Percentiles rank a stretch among this genome's conserved stretches.
Evolutionary conservation across 1,284 basidiomycete species (phyloP).

Genomic region (Polyporus tsugae): DNA sequence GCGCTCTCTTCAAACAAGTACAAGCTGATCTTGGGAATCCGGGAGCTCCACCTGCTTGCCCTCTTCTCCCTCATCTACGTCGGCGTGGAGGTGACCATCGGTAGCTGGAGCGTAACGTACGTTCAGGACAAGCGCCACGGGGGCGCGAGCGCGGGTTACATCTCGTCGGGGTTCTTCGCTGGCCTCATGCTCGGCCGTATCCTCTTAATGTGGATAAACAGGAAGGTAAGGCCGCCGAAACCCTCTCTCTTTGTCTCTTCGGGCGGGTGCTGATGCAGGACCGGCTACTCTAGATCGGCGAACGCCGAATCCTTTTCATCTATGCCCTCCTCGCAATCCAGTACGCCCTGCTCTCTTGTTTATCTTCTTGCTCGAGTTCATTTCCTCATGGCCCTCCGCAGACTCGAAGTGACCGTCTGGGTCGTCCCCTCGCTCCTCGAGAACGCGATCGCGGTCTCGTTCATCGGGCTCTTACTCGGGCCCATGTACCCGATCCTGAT

Average conservation of each 20-base stretch:
- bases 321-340: conserved; percentile 60
- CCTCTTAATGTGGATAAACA: conserved; percentile 64
- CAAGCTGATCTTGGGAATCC: conserved; percentile 61
- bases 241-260: not conserved
- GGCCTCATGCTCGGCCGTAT: conserved; percentile 66
- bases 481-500: conserved; percentile 76
- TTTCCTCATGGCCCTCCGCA: conserved; percentile 30
- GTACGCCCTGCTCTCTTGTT: conserved; percentile 43
- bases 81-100: conserved; percentile 73
- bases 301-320: conserved; percentile 57
- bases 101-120: conserved; percentile 39
- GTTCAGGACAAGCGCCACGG: conserved; percentile 37
- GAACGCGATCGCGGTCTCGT: conserved; percentile 63
- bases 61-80: conserved; percentile 74
- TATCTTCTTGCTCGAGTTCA: not conserved
- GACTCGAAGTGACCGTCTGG: conserved; percentile 72
- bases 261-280: not conserved
- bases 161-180: conserved; percentile 49
- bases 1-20: conserved; percentile 54
- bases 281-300: conserved; percentile 52
- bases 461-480: conserved; percentile 53
- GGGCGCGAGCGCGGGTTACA: conserved; percentile 44
- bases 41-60: conserved; percentile 64
- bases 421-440: conserved; percentile 64
- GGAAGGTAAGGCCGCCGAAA: conserved; percentile 47